Evolutionary conservation across 345 rosid species (phyloP), one percentile per base, ranked within the genome.

Genomic region (Citrus inodora): DNA sequence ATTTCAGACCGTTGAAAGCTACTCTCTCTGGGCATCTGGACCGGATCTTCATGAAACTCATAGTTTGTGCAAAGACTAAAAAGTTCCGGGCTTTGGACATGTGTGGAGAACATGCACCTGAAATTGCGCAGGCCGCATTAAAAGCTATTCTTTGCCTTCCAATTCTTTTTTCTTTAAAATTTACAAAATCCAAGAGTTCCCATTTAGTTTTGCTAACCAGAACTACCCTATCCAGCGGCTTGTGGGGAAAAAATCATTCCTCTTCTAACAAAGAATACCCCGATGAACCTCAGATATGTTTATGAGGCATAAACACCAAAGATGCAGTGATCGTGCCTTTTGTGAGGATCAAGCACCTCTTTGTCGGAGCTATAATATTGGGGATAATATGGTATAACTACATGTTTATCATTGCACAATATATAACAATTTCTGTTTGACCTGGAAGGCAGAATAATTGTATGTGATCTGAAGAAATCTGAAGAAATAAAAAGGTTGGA

Each of bases 11-110:
- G 22, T 82, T 95, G 74, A 95, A 95, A 84, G 96, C 98, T 56
- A 95, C 97, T 59, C 89, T 95, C 42, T 93, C 98, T 17, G 99
- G 99, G 70, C 97, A 93, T 81, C 99, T 98, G 32, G 99, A 95
- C 83, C 88, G 92, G 4, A 88, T 83, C 68, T 90, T 92, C 75
- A 91, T 95, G 98, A 95, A 93, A 86, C 92, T 95, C 64, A 82
- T 95, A 68, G 97, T 93, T 73, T 92, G 92, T 85, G 92, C 95
- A 46, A 90, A 86, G 82, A 90, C 97, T 11, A 76, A 86, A 90
- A 82, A 87, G 94, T 95, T 78, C 81, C 92, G 46, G 97, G 98
- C 51, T 78, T 78, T 93, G 78, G 95, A 92, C 87, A 90, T 91
- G 97, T 91, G 97, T 63, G 99, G 99, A 78, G 99, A 93, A 25